Conservation (phyloP, 2,329 filamentous ascomycete genomes). For the Talaromyces pinophilus region DNA sequence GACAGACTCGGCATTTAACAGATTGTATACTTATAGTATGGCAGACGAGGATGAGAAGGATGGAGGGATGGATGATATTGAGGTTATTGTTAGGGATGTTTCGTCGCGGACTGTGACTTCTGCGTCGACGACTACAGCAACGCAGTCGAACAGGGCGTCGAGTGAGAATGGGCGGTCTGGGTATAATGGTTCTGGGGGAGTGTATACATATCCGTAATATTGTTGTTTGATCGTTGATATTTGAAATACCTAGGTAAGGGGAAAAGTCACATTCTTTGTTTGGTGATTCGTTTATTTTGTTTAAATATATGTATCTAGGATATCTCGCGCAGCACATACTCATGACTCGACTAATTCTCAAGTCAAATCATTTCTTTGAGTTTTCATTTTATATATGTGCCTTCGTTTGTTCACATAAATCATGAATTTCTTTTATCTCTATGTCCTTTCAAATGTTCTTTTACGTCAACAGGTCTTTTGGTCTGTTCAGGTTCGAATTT, state of each 20-base stretch:
- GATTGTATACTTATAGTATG: conserved; percentile 34
- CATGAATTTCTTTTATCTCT: too few relatives aligned
- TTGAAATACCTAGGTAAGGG: too few relatives aligned
- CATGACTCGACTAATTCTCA: too few relatives aligned
- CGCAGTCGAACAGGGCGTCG: conserved; percentile 8
- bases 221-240: too few relatives aligned
- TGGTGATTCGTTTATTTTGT: not conserved
- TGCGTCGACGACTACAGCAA: not conserved
- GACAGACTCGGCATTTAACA: conserved; percentile 40
- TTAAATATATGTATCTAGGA: not conserved
- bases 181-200: not conserved
- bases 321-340: not conserved
- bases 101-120: not conserved
- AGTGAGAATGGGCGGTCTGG: not conserved
- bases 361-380: too few relatives aligned
- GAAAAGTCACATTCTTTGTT: not conserved
- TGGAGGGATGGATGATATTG: conserved; percentile 21
- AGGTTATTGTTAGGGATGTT: conserved; percentile 18
- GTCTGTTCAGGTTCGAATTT: too few relatives aligned
- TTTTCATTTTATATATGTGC: too few relatives aligned
- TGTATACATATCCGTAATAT: conserved; percentile 1
- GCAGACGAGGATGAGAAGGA: conserved; percentile 22
- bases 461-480: too few relatives aligned
- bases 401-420: too few relatives aligned
- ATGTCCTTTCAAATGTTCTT: too few relatives aligned